Conservation (phyloP, 2,329 filamentous ascomycete species). For the Geoglossum cookeanum region DNA sequence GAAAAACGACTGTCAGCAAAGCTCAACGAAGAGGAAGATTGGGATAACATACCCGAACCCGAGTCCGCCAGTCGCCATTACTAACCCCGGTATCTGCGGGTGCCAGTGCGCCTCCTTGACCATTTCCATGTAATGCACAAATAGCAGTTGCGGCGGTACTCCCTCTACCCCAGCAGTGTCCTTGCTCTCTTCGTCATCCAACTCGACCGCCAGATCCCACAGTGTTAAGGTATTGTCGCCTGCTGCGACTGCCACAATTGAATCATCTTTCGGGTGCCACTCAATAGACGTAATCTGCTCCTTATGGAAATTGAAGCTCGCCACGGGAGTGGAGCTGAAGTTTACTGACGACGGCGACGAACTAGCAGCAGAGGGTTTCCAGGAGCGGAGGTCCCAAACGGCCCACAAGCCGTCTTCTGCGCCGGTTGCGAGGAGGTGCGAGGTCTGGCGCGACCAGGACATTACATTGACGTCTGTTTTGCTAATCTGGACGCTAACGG, state of each 20-base stretch:
- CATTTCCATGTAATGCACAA: conserved; percentile 89
- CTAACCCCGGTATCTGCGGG: conserved; percentile 74
- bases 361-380: conserved; percentile 49
- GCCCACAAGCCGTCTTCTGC: conserved; percentile 88
- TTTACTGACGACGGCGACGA: conserved; percentile 26
- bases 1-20: not conserved
- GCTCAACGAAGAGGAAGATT: not conserved
- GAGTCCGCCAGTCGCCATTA: conserved; percentile 78
- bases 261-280: conserved; percentile 96
- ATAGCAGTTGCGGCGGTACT: conserved; percentile 83
- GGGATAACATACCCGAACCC: conserved; percentile 43
- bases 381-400: conserved; percentile 90
- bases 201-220: conserved; percentile 91
- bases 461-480: conserved; percentile 86
- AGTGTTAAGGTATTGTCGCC: conserved; percentile 88
- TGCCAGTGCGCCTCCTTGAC: conserved; percentile 98
- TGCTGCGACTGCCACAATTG: conserved; percentile 77
- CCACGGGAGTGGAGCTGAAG: conserved; percentile 45
- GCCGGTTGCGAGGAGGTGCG: conserved; percentile 77
- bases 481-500: conserved; percentile 69
- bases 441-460: conserved; percentile 79
- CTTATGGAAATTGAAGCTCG: conserved; percentile 85
- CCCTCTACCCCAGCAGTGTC: conserved; percentile 75
- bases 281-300: conserved; percentile 91
- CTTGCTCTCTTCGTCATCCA: conserved; percentile 91